These are phyloP conservation scores for Neurospora crassa DNA, from an alignment of 2,329 filamentous ascomycete species.

Conservation along the genomic window DNA sequence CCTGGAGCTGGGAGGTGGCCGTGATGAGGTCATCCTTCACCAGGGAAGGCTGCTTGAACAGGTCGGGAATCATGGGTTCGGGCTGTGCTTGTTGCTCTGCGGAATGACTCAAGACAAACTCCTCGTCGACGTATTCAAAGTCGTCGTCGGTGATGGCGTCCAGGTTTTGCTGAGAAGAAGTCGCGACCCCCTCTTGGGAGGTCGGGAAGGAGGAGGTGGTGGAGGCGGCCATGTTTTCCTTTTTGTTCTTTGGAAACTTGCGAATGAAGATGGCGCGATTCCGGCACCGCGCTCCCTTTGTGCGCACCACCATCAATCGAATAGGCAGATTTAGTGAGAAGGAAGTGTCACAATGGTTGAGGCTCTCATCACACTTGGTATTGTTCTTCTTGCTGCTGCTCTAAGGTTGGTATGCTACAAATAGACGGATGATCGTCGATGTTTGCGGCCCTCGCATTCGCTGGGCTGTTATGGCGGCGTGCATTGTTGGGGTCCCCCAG, in stretches of 20 bases:
- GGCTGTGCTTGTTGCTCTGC: neutral
- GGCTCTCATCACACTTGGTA: neutral
- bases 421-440: neutral
- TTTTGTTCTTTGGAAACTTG: neutral
- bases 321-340: slow-evolving; percentile 5
- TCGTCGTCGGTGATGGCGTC: slow-evolving; percentile 7
- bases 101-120: slow-evolving; percentile 11
- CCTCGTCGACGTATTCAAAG: slow-evolving; percentile 17
- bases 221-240: neutral
- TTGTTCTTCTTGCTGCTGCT: neutral
- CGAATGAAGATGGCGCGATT: slow-evolving; percentile 5
- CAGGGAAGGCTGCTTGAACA: slow-evolving; percentile 49
- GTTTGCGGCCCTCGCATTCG: neutral
- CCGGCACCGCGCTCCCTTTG: slow-evolving; percentile 4
- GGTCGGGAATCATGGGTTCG: slow-evolving; percentile 34
- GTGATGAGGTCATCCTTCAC: slow-evolving; percentile 60
- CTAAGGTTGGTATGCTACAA: neutral
- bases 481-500: neutral
- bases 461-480: neutral
- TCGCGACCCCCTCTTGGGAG: slow-evolving; percentile 10
- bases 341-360: neutral
- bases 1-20: slow-evolving; percentile 57
- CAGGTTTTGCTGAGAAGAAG: slow-evolving; percentile 3
- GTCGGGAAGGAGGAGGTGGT: neutral
- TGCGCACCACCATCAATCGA: slow-evolving; percentile 6